Percentiles rank a stretch among this genome's conserved stretches.
Conservation (phyloP, 2,329 filamentous ascomycete species). For the Cladosporium sp. region DNA sequence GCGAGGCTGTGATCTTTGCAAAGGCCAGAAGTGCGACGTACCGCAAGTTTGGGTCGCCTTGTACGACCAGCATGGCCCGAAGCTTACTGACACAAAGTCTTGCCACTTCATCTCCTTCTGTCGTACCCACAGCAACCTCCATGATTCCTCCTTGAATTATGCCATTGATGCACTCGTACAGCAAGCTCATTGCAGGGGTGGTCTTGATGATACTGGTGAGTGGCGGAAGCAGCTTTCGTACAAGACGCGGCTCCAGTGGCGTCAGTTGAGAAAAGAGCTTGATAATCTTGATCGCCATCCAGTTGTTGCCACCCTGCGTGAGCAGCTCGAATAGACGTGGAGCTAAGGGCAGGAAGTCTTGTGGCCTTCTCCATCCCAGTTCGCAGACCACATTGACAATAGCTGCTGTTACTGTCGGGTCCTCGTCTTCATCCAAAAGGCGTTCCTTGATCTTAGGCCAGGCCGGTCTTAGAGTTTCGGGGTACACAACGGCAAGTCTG, state of each 20-base stretch:
- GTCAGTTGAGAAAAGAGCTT: conserved; percentile 96
- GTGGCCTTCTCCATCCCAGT: conserved; percentile 85
- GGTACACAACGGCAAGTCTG: conserved; percentile 89
- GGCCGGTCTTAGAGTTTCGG: conserved; percentile 82
- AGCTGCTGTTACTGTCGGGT: conserved; percentile 88
- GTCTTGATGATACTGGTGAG: conserved; percentile 90
- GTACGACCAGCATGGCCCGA: conserved; percentile 86
- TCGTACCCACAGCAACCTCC: conserved; percentile 71
- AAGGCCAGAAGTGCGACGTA: conserved; percentile 94
- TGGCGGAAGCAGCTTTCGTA: conserved; percentile 86
- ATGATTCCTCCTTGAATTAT: conserved; percentile 96
- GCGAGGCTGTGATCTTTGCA: conserved; percentile 86
- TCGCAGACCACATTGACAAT: conserved; percentile 98
- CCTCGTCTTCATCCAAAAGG: conserved; percentile 82
- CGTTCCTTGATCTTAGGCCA: conserved; percentile 98
- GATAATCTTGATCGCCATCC: conserved; percentile 99
- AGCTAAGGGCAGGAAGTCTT: conserved; percentile 88
- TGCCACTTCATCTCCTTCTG: conserved; percentile 87
- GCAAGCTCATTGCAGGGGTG: conserved; percentile 92
- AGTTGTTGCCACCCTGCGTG: conserved; percentile 91
- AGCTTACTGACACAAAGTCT: conserved; percentile 88
- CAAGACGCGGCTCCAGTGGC: conserved; percentile 82
- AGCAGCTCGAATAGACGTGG: conserved; percentile 88
- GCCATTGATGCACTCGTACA: conserved; percentile 98
- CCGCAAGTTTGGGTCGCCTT: conserved; percentile 94